Evolutionary conservation across 2,329 filamentous ascomycete species (phyloP).

Genomic region (Calcarisporium arbuscula): DNA sequence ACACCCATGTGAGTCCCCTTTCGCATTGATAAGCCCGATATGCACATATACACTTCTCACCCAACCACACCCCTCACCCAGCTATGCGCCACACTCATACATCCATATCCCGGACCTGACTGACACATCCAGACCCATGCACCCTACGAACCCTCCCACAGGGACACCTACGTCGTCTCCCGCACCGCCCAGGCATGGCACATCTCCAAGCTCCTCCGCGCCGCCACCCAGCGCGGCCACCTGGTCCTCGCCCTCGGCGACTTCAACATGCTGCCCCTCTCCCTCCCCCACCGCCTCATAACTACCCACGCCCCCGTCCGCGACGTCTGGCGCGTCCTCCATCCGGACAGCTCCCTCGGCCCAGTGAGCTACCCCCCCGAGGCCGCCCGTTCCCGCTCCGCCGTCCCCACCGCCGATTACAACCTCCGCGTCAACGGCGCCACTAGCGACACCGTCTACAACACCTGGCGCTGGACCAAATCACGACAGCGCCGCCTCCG

Average conservation of each 20-base stretch:
- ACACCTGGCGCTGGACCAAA: constrained; percentile 90
- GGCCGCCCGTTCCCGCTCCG: constrained; percentile 54
- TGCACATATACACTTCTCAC: constrained; percentile 1
- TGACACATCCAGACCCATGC: constrained; percentile 57
- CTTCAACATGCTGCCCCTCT: constrained; percentile 93
- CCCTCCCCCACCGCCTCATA: constrained; percentile 77
- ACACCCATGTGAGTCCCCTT: constrained; percentile 63
- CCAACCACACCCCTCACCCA: background rate
- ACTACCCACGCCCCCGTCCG: constrained; percentile 69
- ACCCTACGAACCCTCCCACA: constrained; percentile 71
- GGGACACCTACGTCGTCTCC: constrained; percentile 85
- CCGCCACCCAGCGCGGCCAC: constrained; percentile 72
- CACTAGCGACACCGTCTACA: constrained; percentile 78
- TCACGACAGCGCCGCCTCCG: constrained; percentile 60
- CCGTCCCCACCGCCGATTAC: constrained; percentile 69
- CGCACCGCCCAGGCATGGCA: constrained; percentile 93
- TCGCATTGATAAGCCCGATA: background rate
- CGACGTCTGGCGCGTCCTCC: constrained; percentile 78
- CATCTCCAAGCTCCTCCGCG: constrained; percentile 80
- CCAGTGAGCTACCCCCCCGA: constrained; percentile 63
- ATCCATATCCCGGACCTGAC: constrained; percentile 1
- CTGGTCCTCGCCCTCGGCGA: constrained; percentile 83
- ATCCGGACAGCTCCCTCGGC: constrained; percentile 79
- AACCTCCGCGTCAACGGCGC: constrained; percentile 78
- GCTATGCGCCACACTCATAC: background rate